phyloP scores from a whole-genome alignment of 768 basidiomycete species.

The Chalciporus piperatus region DNA sequence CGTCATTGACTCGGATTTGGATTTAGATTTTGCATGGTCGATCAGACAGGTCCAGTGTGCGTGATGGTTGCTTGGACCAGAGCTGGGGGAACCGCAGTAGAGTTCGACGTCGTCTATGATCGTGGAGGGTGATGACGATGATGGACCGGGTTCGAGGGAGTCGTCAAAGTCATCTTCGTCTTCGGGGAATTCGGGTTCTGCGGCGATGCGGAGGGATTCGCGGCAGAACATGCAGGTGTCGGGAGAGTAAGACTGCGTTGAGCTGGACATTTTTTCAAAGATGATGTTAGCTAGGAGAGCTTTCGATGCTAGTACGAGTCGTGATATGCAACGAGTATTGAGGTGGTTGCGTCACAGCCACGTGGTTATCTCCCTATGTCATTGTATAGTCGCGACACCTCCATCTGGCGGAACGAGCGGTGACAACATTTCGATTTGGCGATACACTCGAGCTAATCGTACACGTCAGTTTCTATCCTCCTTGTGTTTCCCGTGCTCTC shows the following conservation, averaged over 20 bases:
- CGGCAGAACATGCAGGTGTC: conserved; percentile 26
- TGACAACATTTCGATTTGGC: neutral
- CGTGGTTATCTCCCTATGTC: conserved; percentile 14
- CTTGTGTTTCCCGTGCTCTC: neutral
- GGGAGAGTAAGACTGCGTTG: conserved; percentile 15
- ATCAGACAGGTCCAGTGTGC: conserved; percentile 28
- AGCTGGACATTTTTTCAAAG: neutral
- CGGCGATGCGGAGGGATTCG: conserved; percentile 13
- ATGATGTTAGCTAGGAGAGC: neutral
- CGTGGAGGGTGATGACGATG: neutral
- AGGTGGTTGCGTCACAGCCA: neutral
- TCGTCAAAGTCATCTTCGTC: neutral
- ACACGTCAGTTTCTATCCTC: neutral
- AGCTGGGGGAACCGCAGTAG: conserved; percentile 20
- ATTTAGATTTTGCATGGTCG: conserved; percentile 13
- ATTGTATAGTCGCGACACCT: too few species aligned
- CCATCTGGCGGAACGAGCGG: too few species aligned
- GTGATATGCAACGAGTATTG: neutral
- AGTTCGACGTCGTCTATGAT: conserved; percentile 25
- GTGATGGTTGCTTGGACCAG: conserved; percentile 22
- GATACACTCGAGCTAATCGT: neutral
- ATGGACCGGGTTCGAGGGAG: conserved; percentile 1
- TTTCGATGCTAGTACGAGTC: conserved; percentile 1
- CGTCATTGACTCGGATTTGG: neutral
- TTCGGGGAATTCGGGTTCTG: neutral